phyloP scores from a whole-genome alignment of 352 stramenopile genomes.

The Hyphochytrium catenoides region DNA sequence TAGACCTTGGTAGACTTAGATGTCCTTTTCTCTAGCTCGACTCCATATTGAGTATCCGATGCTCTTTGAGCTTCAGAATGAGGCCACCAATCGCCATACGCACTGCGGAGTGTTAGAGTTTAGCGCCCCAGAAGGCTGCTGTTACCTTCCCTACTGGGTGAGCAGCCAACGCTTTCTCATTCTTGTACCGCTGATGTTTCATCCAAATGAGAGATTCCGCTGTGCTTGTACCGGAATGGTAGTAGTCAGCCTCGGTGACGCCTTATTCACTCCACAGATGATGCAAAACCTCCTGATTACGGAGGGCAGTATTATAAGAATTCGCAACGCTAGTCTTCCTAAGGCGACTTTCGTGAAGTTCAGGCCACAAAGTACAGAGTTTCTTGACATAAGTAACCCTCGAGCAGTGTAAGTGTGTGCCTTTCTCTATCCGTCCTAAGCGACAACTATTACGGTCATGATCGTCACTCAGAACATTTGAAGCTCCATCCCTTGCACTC shows the following conservation, averaged over 20 bases:
- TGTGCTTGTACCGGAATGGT: too few relatives aligned
- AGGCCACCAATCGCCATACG: slow-evolving; percentile 58
- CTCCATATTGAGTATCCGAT: slow-evolving; percentile 97
- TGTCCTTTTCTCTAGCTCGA: slow-evolving; percentile 15
- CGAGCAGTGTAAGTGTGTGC: slow-evolving; percentile 79
- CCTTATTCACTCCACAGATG: too few relatives aligned
- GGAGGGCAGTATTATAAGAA: slow-evolving; percentile 75
- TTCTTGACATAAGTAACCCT: slow-evolving; percentile 96
- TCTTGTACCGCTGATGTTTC: too few relatives aligned
- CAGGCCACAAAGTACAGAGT: slow-evolving; percentile 91
- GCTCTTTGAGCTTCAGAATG: slow-evolving; percentile 87
- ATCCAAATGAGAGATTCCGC: too few relatives aligned
- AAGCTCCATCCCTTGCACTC: neutral
- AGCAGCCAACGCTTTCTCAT: too few relatives aligned
- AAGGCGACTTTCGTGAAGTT: slow-evolving; percentile 97
- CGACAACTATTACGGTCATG: slow-evolving; percentile 5
- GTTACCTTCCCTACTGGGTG: slow-evolving; percentile 97
- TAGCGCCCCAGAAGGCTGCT: slow-evolving; percentile 87
- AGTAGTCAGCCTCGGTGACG: too few relatives aligned
- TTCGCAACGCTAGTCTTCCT: slow-evolving; percentile 82
- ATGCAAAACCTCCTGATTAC: slow-evolving; percentile 95
- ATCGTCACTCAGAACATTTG: slow-evolving; percentile 2
- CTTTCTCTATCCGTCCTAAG: too few relatives aligned
- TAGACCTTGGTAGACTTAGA: neutral
- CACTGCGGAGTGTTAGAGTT: slow-evolving; percentile 98